Base-by-base conservation (phyloP, 2,329 filamentous ascomycete species). In the Sporothrix euskadiensis region DNA sequence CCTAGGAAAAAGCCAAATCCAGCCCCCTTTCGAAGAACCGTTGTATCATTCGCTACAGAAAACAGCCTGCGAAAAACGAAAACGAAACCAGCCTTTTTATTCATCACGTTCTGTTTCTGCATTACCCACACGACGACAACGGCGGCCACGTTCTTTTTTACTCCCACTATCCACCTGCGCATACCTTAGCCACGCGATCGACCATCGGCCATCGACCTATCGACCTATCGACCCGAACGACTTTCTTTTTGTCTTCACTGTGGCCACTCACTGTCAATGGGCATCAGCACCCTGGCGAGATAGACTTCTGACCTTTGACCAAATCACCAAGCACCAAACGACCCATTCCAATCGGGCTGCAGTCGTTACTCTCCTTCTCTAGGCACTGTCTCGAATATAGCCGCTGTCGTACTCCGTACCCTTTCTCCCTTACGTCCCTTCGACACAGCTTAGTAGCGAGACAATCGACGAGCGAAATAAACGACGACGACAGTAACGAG, bases 171-270 rank as follows among this genome's bases (percentile, higher is more conserved):
- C 61, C 35, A 65, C 39, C 26, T 12, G 26, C 61, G 22, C 39
- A 66, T 66, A 44, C 47, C 39, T 44, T 44, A 47, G 61, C 61
- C 61, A 44, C 61, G 39, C 61, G 61, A 66, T 47, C 61, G 39
- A 26, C 61, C 35, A 35, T 35, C 35, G 35, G 8, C 35, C 35
- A 35, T 35, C 35, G 35, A 3, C 35, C 35, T 35, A 35, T 35
- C 35, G 35, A 35, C 35, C 35, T 35, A 35, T 35, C 35, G 35
- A 35, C 35, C 35, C 61, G 12, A 47, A 16, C 39, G 22, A 39
- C 32, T 16, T 59, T 56, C 8, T 56, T 56, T 30, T 56, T 66
- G n/a, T 47, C 47, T 66, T 39, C 59, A 44, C 59, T 44, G 19
- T 41, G 59, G 8, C 41, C 44, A 30, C 26, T 2, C 5, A 63